Evolutionary conservation across 495 filamentous ascomycete genomes (phyloP), one percentile per base, ranked within the genome.

Genomic region (Aspergillus diversus): DNA sequence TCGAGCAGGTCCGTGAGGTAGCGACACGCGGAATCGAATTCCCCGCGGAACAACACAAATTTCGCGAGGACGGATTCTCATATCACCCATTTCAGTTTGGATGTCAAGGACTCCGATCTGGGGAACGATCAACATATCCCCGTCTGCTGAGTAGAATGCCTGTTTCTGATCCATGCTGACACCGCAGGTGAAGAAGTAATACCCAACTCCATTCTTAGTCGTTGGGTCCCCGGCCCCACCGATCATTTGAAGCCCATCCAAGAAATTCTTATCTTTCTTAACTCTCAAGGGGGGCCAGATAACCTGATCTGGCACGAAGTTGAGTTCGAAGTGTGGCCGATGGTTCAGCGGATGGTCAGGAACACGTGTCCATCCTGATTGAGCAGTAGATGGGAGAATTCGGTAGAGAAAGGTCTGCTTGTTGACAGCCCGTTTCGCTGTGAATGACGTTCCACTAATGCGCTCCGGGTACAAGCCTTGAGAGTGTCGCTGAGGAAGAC

Each of bases 331-430:
- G 16, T 48, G 55, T 11, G 55, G 39, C 5, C 55, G 55, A n/a
- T 58, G 55, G 55, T 58, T 58, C 9, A 58, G 42, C 16, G 55
- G 55, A 33, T 58, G 55, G 9, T 58, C 55, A 16, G 55, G 17
- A 16, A 58, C 11, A 13, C 32, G 42, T 9, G 15, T 58, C 55
- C 55, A 58, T 48, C n/a, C 37, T 4, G 55, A 58, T 33, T 58
- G 55, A 8, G 55, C 55, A 27, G 55, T 58, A 5, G 55, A 58
- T 13, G 55, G 55, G 16, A 58, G 37, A 33, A 58, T 58, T n/a
- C 55, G n/a, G 27, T 58, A 58, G 8, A 58, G 55, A 21, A 58
- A 58, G 15, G 55, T 58, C 55, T 58, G 55, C 27, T 58, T 58
- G 39, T 58, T 58, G 12, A 58, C 17, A 5, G 55, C 39, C n/a